A percentile compares a stretch with the other conserved stretches of the same genome.
These are phyloP conservation scores for Eremomyces bilateralis DNA, from an alignment of 495 filamentous ascomycete species.

Conservation along the genomic window DNA sequence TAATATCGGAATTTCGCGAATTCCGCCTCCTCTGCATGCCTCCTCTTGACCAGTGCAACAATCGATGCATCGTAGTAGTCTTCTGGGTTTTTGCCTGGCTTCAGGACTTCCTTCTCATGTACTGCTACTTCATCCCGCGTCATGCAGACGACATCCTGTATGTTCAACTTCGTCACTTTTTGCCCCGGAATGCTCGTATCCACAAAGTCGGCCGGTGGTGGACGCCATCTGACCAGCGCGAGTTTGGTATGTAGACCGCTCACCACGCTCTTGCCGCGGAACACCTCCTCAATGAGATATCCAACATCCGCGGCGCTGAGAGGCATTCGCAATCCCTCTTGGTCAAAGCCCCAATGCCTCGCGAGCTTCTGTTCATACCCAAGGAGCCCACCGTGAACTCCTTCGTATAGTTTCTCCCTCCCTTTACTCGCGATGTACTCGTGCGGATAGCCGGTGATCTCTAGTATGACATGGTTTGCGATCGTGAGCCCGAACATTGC, in stretches of 20 bases:
- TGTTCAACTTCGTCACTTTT: conserved; percentile 36
- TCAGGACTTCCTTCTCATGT: conserved; percentile 67
- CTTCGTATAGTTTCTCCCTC: conserved; percentile 76
- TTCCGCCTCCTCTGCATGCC: conserved; percentile 36
- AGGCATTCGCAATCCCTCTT: conserved; percentile 46
- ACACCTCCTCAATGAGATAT: conserved; percentile 81
- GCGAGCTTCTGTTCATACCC: conserved; percentile 53
- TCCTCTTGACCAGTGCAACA: conserved; percentile 37
- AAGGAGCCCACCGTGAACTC: conserved; percentile 48
- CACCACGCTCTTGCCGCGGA: conserved; percentile 58
- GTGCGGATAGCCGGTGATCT: conserved; percentile 66
- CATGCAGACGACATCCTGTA: conserved; percentile 74
- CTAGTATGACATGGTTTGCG: conserved; percentile 79
- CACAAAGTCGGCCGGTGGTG: conserved; percentile 21
- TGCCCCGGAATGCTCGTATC: conserved; percentile 31
- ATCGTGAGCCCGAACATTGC: conserved; percentile 79
- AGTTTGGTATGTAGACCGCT: conserved; percentile 62
- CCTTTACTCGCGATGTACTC: conserved; percentile 67
- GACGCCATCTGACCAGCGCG: conserved; percentile 55
- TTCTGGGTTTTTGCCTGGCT: conserved; percentile 38
- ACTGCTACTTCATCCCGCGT: conserved; percentile 78
- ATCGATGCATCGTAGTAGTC: conserved; percentile 49
- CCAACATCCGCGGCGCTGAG: conserved; percentile 59
- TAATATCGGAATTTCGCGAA: conserved; percentile 10
- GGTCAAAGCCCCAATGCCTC: conserved; percentile 13